A percentile compares a stretch with the other conserved stretches of the same genome.
Evolutionary conservation across 768 basidiomycete genomes (phyloP).

Genomic region (Auricularia sp.): DNA sequence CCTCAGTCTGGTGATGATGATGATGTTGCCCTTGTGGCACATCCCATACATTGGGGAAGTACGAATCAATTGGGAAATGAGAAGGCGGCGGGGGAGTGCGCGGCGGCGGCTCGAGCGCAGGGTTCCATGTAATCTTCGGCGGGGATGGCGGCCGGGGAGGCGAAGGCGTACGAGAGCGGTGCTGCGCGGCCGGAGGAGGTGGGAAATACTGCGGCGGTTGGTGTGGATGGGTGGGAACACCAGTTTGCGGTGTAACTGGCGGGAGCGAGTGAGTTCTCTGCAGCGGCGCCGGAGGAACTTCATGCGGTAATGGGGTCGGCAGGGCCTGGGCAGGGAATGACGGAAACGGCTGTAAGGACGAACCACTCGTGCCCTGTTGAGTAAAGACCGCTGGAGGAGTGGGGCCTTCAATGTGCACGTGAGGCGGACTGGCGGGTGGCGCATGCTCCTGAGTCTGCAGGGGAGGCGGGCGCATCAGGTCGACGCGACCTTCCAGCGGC

Average conservation of each 20-base stretch:
- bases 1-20: conserved; percentile 11
- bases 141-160: conserved; percentile 42
- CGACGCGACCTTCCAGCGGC: conserved; percentile 81
- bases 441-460: conserved; percentile 6
- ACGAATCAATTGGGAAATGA: conserved; percentile 62
- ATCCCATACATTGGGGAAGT: conserved; percentile 87
- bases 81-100: conserved; percentile 40
- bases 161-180: conserved; percentile 13
- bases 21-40: conserved; percentile 31
- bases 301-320: conserved; percentile 51
- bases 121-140: conserved; percentile 69
- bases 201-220: background rate
- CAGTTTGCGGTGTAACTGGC: conserved; percentile 13
- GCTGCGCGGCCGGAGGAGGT: conserved; percentile 4
- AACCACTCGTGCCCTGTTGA: background rate
- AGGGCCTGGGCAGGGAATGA: conserved; percentile 23
- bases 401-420: background rate
- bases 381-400: background rate
- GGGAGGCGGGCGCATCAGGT: conserved; percentile 59
- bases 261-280: conserved; percentile 42
- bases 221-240: background rate
- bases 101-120: conserved; percentile 71
- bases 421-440: conserved; percentile 1
- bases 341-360: background rate
- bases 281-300: conserved; percentile 54